Conservation (phyloP, 805 yeast species). For the Candida boleticola region DNA sequence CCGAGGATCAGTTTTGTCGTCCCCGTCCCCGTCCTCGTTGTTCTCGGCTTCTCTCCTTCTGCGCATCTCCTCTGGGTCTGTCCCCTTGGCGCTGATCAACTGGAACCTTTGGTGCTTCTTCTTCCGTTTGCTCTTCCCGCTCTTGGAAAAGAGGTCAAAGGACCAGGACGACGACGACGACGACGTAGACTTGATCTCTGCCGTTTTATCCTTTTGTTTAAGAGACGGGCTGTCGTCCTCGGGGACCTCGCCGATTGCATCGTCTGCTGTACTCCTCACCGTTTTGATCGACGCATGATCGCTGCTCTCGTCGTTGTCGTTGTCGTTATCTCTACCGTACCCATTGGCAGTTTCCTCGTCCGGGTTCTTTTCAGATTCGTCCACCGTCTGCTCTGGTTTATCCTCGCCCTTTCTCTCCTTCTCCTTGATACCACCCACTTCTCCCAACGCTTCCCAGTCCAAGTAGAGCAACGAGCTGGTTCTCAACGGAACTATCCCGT, state of each 20-base stretch:
- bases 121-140: constrained; percentile 1
- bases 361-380: not conserved
- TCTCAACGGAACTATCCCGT: constrained; percentile 45
- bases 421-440: constrained; percentile 23
- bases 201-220: not conserved
- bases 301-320: not conserved
- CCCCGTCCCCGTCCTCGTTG: constrained; percentile 9
- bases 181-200: not conserved
- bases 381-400: not conserved
- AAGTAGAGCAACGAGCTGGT: constrained; percentile 41
- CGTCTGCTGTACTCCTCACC: not conserved
- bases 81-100: constrained; percentile 22
- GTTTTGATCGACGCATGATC: not conserved
- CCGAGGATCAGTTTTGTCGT: constrained; percentile 10
- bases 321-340: not conserved
- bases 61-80: constrained; percentile 10
- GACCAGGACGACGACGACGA: not conserved
- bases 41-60: not conserved
- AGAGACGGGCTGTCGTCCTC: not conserved
- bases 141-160: not conserved
- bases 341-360: not conserved
- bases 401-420: not conserved
- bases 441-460: constrained; percentile 43
- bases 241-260: constrained; percentile 5
- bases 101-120: constrained; percentile 16